Percentiles rank a stretch among this genome's conserved stretches.
These are phyloP conservation scores for Parachaetomium inaequale DNA, from an alignment of 495 filamentous ascomycete genomes.

Conservation along the genomic window DNA sequence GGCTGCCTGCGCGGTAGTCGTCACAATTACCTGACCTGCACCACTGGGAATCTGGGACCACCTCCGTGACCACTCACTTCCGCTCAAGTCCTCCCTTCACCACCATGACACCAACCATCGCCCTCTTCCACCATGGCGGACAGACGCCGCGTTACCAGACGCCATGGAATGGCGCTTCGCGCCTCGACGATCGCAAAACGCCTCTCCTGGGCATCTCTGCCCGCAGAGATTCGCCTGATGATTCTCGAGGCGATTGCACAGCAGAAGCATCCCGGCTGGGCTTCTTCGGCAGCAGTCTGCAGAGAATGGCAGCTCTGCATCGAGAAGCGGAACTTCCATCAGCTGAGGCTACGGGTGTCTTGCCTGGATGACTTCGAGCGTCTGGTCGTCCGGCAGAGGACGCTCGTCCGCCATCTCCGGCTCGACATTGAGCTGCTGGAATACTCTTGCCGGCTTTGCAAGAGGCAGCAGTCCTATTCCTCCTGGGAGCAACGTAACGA, in stretches of 20 bases:
- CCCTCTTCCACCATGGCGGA: neutral
- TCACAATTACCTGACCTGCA: too few relatives aligned
- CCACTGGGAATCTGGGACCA: too few relatives aligned
- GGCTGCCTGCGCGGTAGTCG: too few relatives aligned
- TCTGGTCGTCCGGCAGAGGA: conserved; percentile 18
- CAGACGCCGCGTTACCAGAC: neutral
- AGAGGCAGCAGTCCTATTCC: neutral
- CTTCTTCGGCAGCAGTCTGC: conserved; percentile 12
- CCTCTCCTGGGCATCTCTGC: conserved; percentile 8
- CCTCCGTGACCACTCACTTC: too few relatives aligned
- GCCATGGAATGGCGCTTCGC: conserved; percentile 5
- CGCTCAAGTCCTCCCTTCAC: neutral
- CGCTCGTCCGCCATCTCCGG: conserved; percentile 24
- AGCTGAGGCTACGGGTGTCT: conserved; percentile 22
- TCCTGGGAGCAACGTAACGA: neutral
- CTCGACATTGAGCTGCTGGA: conserved; percentile 22
- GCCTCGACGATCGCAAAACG: neutral
- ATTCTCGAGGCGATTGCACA: conserved; percentile 2
- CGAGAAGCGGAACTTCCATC: conserved; percentile 17
- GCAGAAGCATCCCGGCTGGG: conserved; percentile 10
- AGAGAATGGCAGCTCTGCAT: conserved; percentile 20
- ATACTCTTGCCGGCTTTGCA: conserved; percentile 24
- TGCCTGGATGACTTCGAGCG: conserved; percentile 27
- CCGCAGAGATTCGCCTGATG: conserved; percentile 10
- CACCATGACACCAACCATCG: neutral